phyloP scores from a whole-genome alignment of 345 rosid species.

The Tarenaya hassleriana region DNA sequence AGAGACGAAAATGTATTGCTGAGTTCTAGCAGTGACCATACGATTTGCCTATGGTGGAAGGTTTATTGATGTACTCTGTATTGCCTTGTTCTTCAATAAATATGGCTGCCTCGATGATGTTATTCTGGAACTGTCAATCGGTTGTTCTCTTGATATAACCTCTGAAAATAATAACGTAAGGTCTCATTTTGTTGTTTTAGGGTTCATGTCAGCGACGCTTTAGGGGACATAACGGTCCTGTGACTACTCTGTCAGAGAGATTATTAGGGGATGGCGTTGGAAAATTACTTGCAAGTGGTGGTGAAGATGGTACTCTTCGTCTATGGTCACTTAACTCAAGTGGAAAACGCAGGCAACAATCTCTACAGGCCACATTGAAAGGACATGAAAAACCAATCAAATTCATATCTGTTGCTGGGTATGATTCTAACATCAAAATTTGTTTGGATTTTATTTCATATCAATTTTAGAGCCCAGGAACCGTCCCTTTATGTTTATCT shows the following conservation, averaged over 20 bases:
- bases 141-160: background rate
- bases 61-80: slow-evolving; percentile 35
- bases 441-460: background rate
- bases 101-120: background rate
- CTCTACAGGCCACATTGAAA: slow-evolving; percentile 51
- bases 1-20: slow-evolving; percentile 44
- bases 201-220: slow-evolving; percentile 50
- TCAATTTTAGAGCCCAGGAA: too few relatives aligned
- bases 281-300: slow-evolving; percentile 59
- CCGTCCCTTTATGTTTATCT: background rate
- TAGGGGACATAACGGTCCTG: slow-evolving; percentile 56
- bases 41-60: slow-evolving; percentile 74
- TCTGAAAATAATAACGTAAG: background rate
- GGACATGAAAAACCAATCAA: slow-evolving; percentile 58
- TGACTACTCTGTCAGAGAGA: slow-evolving; percentile 49
- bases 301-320: slow-evolving; percentile 64
- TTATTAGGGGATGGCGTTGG: slow-evolving; percentile 42
- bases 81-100: background rate
- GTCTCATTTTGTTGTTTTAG: slow-evolving; percentile 26
- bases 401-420: slow-evolving; percentile 61
- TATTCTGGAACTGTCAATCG: background rate
- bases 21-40: slow-evolving; percentile 52
- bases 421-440: slow-evolving; percentile 15
- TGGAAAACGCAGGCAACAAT: slow-evolving; percentile 49
- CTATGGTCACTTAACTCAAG: slow-evolving; percentile 61